phyloP scores from a whole-genome alignment of 2,329 filamentous ascomycete species.

The Fusarium nisikadoi region DNA sequence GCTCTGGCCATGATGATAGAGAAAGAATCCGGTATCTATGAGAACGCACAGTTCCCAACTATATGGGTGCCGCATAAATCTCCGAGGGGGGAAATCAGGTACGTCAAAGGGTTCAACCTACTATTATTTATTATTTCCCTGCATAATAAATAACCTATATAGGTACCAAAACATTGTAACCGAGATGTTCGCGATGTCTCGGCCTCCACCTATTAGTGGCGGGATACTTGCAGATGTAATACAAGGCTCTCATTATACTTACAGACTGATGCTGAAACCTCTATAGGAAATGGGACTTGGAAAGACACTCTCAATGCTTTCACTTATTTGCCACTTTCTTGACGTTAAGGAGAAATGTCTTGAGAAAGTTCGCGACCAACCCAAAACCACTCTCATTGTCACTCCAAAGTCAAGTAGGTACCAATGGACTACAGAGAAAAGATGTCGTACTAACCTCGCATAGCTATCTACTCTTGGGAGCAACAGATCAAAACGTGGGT shows the following conservation, averaged over 20 bases:
- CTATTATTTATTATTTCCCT: neutral
- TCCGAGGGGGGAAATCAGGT: neutral
- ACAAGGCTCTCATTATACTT: neutral
- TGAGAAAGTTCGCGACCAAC: neutral
- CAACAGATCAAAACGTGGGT: neutral
- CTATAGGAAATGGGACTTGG: neutral
- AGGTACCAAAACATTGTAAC: neutral
- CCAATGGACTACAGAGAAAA: neutral
- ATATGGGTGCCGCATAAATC: neutral
- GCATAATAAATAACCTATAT: neutral
- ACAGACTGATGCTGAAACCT: neutral
- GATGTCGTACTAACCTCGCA: neutral
- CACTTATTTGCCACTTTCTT: neutral
- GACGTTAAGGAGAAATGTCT: neutral
- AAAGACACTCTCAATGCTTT: neutral
- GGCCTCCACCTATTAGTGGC: constrained; percentile 20
- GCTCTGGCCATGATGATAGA: constrained; percentile 9
- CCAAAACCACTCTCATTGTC: neutral
- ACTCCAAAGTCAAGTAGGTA: constrained; percentile 1
- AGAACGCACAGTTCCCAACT: neutral
- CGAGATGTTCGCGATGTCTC: neutral
- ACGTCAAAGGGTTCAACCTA: neutral
- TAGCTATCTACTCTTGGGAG: neutral
- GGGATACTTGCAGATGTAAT: constrained; percentile 49
- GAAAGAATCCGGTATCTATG: neutral